Base-by-base conservation (phyloP, 495 filamentous ascomycete species). In the Daldinia loculata region DNA sequence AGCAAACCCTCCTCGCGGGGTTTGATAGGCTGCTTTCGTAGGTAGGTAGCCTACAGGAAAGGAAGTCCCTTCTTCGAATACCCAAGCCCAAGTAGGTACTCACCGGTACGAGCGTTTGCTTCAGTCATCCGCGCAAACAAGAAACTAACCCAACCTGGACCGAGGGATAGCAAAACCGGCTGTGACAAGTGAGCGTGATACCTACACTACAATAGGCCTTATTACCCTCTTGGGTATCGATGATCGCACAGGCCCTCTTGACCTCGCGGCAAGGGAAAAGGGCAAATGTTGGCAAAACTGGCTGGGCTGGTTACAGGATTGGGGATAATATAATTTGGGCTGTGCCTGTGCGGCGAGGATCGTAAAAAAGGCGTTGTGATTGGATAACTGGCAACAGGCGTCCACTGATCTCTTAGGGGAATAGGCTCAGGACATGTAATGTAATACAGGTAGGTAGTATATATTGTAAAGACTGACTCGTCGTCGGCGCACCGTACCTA, bases 321-420 rank as follows among this genome's bases (percentile, higher is more conserved):
- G 19, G 22, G 43, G 43, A 53, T 24, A 30, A 2, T 29, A 29
- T 53, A 53, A 53, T 53, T 30, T 53, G 26, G 24, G 24, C 56
- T 72, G 70, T 22, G 50, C 34, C 41, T 63, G 14, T 61, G 66
- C 66, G 70, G 66, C 66, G 70, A 69, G 58, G 66, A 59, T 15
- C 19, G 61, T 11, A 29, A 34, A 66, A 39, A 39, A 8, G 8
- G 19, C 19, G 8, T 6, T 36, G 34, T 53, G 39, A 69, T 69
- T 73, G 70, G 66, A 43, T 39, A 43, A 32, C 53, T 55, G 53
- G 63, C 32, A 45, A 62, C 32, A 51, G 63, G 51, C 30, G 43
- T 66, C 50, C 34, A 36, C 12, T 36, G 34, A 36, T 14, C 34
- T 36, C 34, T 14, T 14, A 52, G 48, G 50, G 50, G 39, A 48